Evolutionary conservation across 2,329 filamentous ascomycete genomes (phyloP), one percentile per base, ranked within the genome.

Genomic region (Fragosphaeria purpurea): DNA sequence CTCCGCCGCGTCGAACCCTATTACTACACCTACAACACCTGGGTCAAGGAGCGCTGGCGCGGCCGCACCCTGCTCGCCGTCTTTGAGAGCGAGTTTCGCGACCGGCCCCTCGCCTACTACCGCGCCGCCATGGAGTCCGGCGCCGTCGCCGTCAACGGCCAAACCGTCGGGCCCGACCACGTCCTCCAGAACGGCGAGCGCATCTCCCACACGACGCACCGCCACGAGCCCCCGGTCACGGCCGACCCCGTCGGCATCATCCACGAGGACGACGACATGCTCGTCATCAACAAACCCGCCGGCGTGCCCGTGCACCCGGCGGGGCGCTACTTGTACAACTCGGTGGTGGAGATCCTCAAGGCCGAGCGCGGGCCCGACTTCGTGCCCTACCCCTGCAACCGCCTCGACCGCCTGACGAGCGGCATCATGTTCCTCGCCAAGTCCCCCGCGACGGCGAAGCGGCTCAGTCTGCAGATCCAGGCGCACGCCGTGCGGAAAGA

Each of bases 401-500:
- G 93, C n/a, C 79, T 98, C 33, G 93, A 98, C 64, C 77, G 93
- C 48, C 71, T 98, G 60, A 98, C 93, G 0, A 95, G 88, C 59
- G 93, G 93, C 46, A 86, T 98, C 63, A 97, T 98, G 91, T 98
- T 98, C 66, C 83, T 98, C 59, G 93, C 85, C 33, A 98, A 98
- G 69, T 82, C 87, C 56, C 75, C 83, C 39, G 79, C 82, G 60
- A 87, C 86, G 0, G 91, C 93, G 0, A 88, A 91, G 56, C 74
- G 75, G 35, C 76, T 98, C 58, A 82, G 83, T 50, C 70, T 75
- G 41, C 86, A 95, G 65, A 87, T 98, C 52, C 79, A 82, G 57
- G 78, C 77, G 5, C 78, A 93, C 38, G 91, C 85, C 0, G 87
- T 98, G 39, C 83, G 88, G 59, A 98, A 98, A 65, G 93, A 98